A percentile compares a stretch with the other conserved stretches of the same genome.
These are phyloP conservation scores for Zygnema cylindricum DNA, from an alignment of 139 green algal species.

Conservation along the genomic window DNA sequence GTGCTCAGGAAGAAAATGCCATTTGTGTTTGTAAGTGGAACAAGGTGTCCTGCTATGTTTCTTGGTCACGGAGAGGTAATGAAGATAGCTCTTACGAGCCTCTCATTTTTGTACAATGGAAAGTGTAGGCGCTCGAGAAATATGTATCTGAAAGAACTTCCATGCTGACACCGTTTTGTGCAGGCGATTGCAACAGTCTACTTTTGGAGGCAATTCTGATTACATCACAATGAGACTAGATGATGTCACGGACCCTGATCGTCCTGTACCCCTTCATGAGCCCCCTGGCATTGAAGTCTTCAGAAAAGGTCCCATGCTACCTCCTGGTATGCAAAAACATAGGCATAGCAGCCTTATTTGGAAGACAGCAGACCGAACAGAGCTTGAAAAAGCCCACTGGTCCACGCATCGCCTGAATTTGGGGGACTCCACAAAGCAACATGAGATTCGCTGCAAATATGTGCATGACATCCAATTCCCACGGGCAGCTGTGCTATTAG, in stretches of 20 bases:
- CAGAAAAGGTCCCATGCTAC: neutral
- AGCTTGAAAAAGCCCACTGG: neutral
- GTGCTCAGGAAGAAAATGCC: no score
- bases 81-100: no score
- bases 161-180: neutral
- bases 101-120: no score
- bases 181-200: neutral
- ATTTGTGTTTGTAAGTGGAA: no score
- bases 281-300: neutral
- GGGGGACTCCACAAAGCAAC: neutral
- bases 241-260: neutral
- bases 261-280: neutral
- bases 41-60: no score
- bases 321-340: neutral
- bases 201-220: neutral
- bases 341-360: neutral
- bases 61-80: no score
- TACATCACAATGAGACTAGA: neutral
- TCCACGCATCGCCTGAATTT: neutral
- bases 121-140: no score
- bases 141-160: no score
- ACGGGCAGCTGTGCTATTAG: neutral
- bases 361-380: neutral
- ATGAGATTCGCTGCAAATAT: slow-evolving; percentile 1
- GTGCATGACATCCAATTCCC: neutral